phyloP scores from a whole-genome alignment of 2,329 filamentous ascomycete genomes.

The Colletotrichum acutatum region DNA sequence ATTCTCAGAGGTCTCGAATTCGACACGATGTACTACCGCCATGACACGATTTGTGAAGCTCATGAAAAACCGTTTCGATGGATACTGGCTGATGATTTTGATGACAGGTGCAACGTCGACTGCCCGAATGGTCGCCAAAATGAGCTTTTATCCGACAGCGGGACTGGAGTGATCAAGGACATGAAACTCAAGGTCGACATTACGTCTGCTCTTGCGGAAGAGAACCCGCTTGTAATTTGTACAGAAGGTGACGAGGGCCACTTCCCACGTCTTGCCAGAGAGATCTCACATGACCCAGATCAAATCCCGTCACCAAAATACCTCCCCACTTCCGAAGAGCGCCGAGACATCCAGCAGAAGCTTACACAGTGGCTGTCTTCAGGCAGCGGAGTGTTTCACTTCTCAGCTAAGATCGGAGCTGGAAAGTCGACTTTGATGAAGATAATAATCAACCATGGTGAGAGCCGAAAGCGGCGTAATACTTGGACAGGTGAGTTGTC shows the following conservation, averaged over 20 bases:
- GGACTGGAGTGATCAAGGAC: too few species aligned
- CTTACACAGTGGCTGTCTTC: not conserved
- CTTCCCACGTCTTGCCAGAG: not conserved
- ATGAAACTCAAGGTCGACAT: too few species aligned
- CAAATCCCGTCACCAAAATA: not conserved
- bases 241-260: not conserved
- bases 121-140: not conserved
- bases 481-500: not conserved
- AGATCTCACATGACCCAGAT: too few species aligned
- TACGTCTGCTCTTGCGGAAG: not conserved
- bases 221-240: too few species aligned
- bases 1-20: too few species aligned
- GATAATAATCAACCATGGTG: not conserved
- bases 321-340: not conserved
- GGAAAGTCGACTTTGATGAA: not conserved
- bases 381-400: not conserved
- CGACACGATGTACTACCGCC: too few species aligned
- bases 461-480: not conserved
- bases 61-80: not conserved
- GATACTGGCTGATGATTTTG: not conserved
- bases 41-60: too few species aligned
- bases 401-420: not conserved
- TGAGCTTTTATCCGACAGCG: too few species aligned
- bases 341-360: not conserved
- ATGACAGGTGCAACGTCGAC: not conserved